A percentile compares a stretch with the other conserved stretches of the same genome.
These are phyloP conservation scores for Capronia epimyces DNA, from an alignment of 2,329 filamentous ascomycete species.

Conservation along the genomic window DNA sequence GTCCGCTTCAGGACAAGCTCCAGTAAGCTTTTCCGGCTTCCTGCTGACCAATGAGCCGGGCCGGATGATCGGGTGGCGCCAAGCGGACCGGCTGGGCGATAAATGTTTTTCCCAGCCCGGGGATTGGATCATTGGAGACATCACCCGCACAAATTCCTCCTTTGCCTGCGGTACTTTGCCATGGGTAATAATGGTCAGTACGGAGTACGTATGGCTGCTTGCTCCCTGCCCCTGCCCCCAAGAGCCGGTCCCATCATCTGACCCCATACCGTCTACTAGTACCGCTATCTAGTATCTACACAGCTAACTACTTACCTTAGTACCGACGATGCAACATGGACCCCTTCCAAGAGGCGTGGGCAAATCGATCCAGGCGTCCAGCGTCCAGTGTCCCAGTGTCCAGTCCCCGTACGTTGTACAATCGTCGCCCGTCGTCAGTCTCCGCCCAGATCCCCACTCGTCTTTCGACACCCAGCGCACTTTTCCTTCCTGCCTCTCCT, in stretches of 20 bases:
- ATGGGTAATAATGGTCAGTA: too few relatives aligned
- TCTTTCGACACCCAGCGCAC: background rate
- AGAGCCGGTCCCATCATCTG: background rate
- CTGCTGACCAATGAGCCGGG: background rate
- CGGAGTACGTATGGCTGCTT: too few relatives aligned
- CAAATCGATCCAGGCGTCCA: background rate
- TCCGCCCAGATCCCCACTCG: background rate
- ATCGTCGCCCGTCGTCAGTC: background rate
- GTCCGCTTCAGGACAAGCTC: conserved; percentile 9
- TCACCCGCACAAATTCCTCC: background rate
- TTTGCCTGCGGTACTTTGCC: background rate
- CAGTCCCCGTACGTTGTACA: background rate
- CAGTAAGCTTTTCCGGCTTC: conserved; percentile 7
- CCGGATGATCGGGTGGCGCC: background rate
- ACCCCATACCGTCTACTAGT: background rate
- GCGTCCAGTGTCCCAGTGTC: background rate
- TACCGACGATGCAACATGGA: too few relatives aligned
- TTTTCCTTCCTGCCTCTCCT: background rate
- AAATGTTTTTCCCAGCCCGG: background rate
- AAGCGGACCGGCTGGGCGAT: background rate
- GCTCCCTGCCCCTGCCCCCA: background rate
- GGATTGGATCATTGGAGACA: background rate
- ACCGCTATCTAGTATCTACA: too few relatives aligned
- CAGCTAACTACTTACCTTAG: too few relatives aligned
- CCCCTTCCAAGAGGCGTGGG: too few relatives aligned